phyloP scores from a whole-genome alignment of 2,329 filamentous ascomycete genomes.

The Penicillium fuscoglaucum region DNA sequence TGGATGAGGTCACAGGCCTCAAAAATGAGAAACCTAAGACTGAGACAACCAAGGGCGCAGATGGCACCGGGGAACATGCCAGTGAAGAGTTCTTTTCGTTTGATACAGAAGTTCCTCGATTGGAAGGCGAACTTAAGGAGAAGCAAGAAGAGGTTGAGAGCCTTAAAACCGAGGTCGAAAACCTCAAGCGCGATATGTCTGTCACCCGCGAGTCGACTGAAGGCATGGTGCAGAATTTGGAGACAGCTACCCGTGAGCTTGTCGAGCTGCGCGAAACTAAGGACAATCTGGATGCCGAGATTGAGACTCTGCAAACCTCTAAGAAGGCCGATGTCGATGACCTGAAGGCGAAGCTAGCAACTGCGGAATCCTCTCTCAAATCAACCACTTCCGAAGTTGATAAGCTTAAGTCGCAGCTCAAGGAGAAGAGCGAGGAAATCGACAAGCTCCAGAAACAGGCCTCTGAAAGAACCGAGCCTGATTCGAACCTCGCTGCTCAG shows the following conservation, averaged over 20 bases:
- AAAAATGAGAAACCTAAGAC: slow-evolving; percentile 37
- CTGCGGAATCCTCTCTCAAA: slow-evolving; percentile 34
- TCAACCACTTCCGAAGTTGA: slow-evolving; percentile 33
- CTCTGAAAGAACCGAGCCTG: slow-evolving; percentile 24
- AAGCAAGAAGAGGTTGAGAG: slow-evolving; percentile 69
- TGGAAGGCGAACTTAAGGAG: slow-evolving; percentile 72
- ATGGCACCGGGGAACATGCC: slow-evolving; percentile 32
- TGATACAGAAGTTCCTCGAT: slow-evolving; percentile 78
- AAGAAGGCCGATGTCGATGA: slow-evolving; percentile 46
- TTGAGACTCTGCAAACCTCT: slow-evolving; percentile 46
- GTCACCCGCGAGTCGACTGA: slow-evolving; percentile 69
- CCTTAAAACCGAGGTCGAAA: slow-evolving; percentile 68
- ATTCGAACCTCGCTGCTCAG: slow-evolving; percentile 31
- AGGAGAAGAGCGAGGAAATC: slow-evolving; percentile 44
- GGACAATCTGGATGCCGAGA: slow-evolving; percentile 50
- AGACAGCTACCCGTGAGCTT: slow-evolving; percentile 66
- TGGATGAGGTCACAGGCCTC: slow-evolving; percentile 63
- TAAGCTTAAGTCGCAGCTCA: slow-evolving; percentile 39
- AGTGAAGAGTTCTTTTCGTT: slow-evolving; percentile 86
- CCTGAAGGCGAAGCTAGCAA: slow-evolving; percentile 39
- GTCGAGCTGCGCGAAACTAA: slow-evolving; percentile 55
- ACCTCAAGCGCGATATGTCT: slow-evolving; percentile 68
- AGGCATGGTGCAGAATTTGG: slow-evolving; percentile 65
- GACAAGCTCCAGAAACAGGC: slow-evolving; percentile 36
- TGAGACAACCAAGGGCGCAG: slow-evolving; percentile 12